phyloP scores from a whole-genome alignment of 129 eudicot genomes.

The Glebionis coronaria region DNA sequence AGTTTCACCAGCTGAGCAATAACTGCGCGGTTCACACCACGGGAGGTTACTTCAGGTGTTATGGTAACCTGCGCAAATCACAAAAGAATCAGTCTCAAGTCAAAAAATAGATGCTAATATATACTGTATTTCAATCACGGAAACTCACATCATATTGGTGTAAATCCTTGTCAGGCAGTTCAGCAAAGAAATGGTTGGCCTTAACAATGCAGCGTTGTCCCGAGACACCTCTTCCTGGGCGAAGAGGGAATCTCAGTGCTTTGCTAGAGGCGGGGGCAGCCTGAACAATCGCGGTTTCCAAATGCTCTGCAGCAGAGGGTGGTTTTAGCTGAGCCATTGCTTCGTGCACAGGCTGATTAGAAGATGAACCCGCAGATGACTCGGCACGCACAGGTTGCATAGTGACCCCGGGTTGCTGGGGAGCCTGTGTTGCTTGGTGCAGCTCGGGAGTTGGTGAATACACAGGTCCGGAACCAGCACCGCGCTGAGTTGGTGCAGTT shows the following conservation, averaged over 20 bases:
- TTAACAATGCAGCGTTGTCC: conserved; percentile 84
- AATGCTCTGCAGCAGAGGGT: conserved; percentile 33
- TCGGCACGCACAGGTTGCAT: conserved; percentile 37
- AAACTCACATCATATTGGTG: conserved; percentile 86
- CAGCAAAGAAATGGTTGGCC: conserved; percentile 92
- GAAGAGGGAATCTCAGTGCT: conserved; percentile 56
- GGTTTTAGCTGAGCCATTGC: conserved; percentile 27
- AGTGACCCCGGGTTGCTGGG: conserved; percentile 55
- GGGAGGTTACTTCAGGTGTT: conserved; percentile 80
- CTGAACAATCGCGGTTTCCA: conserved; percentile 32
- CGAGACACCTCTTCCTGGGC: conserved; percentile 79
- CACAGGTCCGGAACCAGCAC: conserved; percentile 48
- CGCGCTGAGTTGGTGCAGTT: conserved; percentile 51
- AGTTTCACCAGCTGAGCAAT: conserved; percentile 75
- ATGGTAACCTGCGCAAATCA: conserved; percentile 55
- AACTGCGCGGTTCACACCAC: conserved; percentile 65
- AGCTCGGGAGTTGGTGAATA: conserved; percentile 78
- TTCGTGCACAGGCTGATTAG: conserved; percentile 34
- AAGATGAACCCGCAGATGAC: conserved; percentile 44
- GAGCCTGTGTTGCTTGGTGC: conserved; percentile 91
- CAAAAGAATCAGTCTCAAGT: not conserved
- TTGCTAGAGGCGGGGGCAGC: conserved; percentile 67
- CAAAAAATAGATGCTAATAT: not conserved
- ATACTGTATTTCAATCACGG: conserved; percentile 2
- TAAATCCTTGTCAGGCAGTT: conserved; percentile 77